phyloP scores from a whole-genome alignment of 2,329 filamentous ascomycete species.

The Lachnellula arida region DNA sequence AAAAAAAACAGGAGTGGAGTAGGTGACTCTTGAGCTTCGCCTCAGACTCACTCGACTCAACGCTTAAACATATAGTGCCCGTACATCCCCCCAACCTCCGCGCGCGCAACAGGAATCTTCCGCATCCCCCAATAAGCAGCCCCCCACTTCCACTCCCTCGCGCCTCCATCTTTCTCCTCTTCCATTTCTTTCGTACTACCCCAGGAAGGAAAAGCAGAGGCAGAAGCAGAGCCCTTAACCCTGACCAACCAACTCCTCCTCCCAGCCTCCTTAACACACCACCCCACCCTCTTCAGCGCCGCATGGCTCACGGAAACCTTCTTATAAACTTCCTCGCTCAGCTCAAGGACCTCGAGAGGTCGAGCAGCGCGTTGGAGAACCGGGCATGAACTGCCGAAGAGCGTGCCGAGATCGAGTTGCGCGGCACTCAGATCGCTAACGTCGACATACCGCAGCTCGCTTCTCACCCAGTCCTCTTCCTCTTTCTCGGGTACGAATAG shows the following conservation, averaged over 20 bases:
- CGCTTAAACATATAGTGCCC: conserved; percentile 55
- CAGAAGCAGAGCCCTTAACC: neutral
- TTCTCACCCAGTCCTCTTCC: conserved; percentile 31
- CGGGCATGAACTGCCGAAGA: conserved; percentile 46
- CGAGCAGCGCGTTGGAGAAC: conserved; percentile 56
- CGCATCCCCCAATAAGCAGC: conserved; percentile 81
- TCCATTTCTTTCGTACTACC: conserved; percentile 1
- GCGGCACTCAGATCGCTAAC: conserved; percentile 64
- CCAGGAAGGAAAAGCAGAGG: neutral
- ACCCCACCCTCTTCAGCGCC: conserved; percentile 4
- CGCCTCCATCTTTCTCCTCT: conserved; percentile 47
- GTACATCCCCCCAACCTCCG: conserved; percentile 54
- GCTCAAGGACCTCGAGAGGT: conserved; percentile 72
- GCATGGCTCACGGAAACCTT: conserved; percentile 51
- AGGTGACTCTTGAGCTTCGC: no score
- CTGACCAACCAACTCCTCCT: conserved; percentile 10
- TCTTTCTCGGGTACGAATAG: conserved; percentile 26
- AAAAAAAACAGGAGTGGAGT: no score
- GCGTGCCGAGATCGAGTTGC: conserved; percentile 52
- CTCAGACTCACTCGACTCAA: conserved; percentile 2
- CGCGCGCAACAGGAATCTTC: conserved; percentile 53
- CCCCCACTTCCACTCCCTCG: conserved; percentile 75
- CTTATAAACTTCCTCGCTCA: conserved; percentile 63
- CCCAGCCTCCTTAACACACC: conserved; percentile 42
- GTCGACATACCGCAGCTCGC: conserved; percentile 67